Percentiles rank a stretch among this genome's conserved stretches.
These are phyloP conservation scores for Santalum album DNA, from an alignment of 164 flowering plant species.

Conservation along the genomic window DNA sequence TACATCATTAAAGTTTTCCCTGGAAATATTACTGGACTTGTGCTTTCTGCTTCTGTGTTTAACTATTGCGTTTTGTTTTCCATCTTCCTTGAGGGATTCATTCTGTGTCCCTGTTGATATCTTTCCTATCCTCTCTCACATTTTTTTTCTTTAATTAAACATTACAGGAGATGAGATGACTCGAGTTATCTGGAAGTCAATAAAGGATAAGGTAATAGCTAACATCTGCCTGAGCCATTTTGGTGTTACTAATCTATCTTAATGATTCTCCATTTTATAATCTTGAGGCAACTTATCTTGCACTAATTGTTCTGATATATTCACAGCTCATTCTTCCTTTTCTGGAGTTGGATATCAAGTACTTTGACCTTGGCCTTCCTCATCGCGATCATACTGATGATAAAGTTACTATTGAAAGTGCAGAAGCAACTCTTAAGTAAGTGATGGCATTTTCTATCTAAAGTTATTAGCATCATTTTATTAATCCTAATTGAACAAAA, in stretches of 20 bases:
- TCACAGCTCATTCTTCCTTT: conserved; percentile 88
- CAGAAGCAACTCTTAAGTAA: conserved; percentile 96
- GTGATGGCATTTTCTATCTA: conserved; percentile 7
- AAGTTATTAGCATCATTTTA: neutral
- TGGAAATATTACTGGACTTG: no score
- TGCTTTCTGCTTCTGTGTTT: no score
- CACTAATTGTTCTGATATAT: neutral
- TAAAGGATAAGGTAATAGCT: conserved; percentile 75
- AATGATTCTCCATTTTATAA: neutral
- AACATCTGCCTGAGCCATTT: neutral
- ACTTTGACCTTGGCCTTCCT: conserved; percentile 88
- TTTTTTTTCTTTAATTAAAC: no score
- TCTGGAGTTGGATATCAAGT: conserved; percentile 87
- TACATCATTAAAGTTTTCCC: no score
- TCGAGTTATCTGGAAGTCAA: conserved; percentile 75
- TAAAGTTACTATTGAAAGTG: conserved; percentile 94
- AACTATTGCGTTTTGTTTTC: no score
- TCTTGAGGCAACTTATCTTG: neutral
- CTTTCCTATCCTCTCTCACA: no score
- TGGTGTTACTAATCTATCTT: neutral
- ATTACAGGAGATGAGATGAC: conserved; percentile 97
- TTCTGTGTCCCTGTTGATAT: no score
- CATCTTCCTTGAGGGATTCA: no score
- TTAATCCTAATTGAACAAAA: no score
- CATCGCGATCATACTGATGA: conserved; percentile 95